These are phyloP conservation scores for Parastagonospora nodorum DNA, from an alignment of 2,329 filamentous ascomycete genomes.

Conservation along the genomic window DNA sequence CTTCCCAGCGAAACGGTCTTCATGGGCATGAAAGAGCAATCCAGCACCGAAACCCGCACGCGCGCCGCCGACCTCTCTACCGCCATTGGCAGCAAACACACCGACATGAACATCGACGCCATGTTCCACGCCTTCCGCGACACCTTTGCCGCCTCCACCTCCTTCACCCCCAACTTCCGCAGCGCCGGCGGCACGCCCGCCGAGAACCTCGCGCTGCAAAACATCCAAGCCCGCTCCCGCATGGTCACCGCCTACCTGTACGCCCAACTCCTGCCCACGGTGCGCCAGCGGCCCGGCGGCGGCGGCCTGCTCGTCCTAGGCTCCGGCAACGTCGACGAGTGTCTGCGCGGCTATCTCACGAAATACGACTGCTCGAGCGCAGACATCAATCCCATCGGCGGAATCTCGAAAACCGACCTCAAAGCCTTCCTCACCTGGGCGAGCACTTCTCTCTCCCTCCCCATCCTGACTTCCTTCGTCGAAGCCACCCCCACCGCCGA, in stretches of 20 bases:
- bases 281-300: constrained; percentile 61
- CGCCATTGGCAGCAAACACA: constrained; percentile 73
- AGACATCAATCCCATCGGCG: constrained; percentile 62
- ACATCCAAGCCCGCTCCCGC: constrained; percentile 66
- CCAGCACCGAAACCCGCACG: constrained; percentile 51
- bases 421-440: constrained; percentile 72
- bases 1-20: constrained; percentile 44
- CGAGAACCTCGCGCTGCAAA: constrained; percentile 70
- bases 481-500: constrained; percentile 53
- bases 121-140: constrained; percentile 65
- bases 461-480: constrained; percentile 70
- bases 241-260: constrained; percentile 71
- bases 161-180: constrained; percentile 66
- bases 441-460: constrained; percentile 60
- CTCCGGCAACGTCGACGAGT: constrained; percentile 57
- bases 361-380: constrained; percentile 69
- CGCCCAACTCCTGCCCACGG: constrained; percentile 66
- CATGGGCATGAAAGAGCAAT: constrained; percentile 69
- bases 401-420: constrained; percentile 69
- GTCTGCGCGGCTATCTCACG: constrained; percentile 64
- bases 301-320: constrained; percentile 69
- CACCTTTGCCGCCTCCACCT: constrained; percentile 63
- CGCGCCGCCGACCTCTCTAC: constrained; percentile 66
- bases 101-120: constrained; percentile 70
- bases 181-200: constrained; percentile 65